A percentile compares a stretch with the other conserved stretches of the same genome.
phyloP scores from a whole-genome alignment of 2,329 filamentous ascomycete genomes.

The Diaporthe longicolla region DNA sequence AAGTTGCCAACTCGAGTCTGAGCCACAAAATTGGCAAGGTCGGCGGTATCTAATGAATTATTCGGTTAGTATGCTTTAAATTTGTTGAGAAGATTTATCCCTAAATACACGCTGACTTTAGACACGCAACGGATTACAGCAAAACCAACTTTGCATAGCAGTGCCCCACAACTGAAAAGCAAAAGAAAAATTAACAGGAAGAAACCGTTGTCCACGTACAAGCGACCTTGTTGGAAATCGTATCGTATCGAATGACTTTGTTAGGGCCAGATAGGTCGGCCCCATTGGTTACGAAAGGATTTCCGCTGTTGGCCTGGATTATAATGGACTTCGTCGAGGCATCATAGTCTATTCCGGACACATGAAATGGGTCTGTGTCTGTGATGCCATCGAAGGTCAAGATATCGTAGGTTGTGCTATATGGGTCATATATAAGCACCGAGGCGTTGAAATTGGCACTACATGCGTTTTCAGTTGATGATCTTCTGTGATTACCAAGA shows the following conservation, averaged over 20 bases:
- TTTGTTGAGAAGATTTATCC: too few relatives aligned
- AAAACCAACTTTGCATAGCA: too few relatives aligned
- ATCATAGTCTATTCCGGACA: not conserved
- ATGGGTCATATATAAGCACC: not conserved
- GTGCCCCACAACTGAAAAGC: too few relatives aligned
- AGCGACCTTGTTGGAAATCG: not conserved
- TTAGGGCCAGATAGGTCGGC: not conserved
- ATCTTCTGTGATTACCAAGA: too few relatives aligned
- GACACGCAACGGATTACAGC: too few relatives aligned
- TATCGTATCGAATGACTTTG: slow-evolving; percentile 9
- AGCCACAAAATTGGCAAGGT: too few relatives aligned
- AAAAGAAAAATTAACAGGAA: too few relatives aligned
- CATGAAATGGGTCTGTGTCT: not conserved
- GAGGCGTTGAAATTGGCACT: slow-evolving; percentile 1
- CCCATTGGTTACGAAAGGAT: not conserved
- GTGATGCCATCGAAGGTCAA: not conserved
- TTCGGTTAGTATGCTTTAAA: too few relatives aligned
- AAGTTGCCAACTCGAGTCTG: too few relatives aligned
- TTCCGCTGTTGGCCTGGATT: not conserved
- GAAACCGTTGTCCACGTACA: too few relatives aligned
- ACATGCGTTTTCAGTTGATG: not conserved
- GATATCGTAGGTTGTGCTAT: not conserved
- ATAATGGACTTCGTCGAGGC: not conserved
- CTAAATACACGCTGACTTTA: too few relatives aligned
- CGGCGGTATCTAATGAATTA: too few relatives aligned